These are phyloP conservation scores for Saccharomycodes ludwigii DNA, from an alignment of 805 yeast genomes.

Conservation along the genomic window DNA sequence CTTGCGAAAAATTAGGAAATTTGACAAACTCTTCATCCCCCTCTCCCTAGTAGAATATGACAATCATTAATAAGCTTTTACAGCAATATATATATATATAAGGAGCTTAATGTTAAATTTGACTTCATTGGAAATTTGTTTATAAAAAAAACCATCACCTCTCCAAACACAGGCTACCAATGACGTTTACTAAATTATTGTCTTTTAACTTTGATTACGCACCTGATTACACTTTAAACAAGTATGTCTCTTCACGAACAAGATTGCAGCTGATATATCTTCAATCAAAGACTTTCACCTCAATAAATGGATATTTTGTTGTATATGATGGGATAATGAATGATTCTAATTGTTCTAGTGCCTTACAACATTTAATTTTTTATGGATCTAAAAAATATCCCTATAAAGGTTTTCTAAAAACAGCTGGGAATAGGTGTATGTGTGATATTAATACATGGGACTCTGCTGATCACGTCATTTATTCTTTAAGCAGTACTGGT, in stretches of 20 bases:
- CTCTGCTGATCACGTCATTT: slow-evolving; percentile 88
- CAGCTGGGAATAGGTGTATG: slow-evolving; percentile 70
- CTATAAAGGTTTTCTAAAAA: slow-evolving; percentile 81
- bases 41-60: too few species aligned
- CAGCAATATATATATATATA: too few species aligned
- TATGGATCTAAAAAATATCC: slow-evolving; percentile 90
- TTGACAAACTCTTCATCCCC: too few species aligned
- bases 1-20: too few species aligned
- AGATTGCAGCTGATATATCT: slow-evolving; percentile 73
- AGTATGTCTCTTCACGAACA: slow-evolving; percentile 70
- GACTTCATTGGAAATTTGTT: too few species aligned
- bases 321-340: slow-evolving; percentile 85
- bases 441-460: slow-evolving; percentile 96
- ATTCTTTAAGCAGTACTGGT: slow-evolving; percentile 84
- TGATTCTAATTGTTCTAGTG: slow-evolving; percentile 90
- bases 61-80: too few species aligned
- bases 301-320: slow-evolving; percentile 88
- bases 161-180: slow-evolving; percentile 3
- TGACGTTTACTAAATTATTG: slow-evolving; percentile 30
- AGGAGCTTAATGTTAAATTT: too few species aligned
- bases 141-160: too few species aligned
- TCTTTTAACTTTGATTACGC: slow-evolving; percentile 63
- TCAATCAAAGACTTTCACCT: slow-evolving; percentile 64
- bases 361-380: slow-evolving; percentile 85
- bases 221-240: slow-evolving; percentile 48